A percentile compares a stretch with the other conserved stretches of the same genome.
Conservation (phyloP, 2,329 filamentous ascomycete genomes). For the Diaporthe eres region DNA sequence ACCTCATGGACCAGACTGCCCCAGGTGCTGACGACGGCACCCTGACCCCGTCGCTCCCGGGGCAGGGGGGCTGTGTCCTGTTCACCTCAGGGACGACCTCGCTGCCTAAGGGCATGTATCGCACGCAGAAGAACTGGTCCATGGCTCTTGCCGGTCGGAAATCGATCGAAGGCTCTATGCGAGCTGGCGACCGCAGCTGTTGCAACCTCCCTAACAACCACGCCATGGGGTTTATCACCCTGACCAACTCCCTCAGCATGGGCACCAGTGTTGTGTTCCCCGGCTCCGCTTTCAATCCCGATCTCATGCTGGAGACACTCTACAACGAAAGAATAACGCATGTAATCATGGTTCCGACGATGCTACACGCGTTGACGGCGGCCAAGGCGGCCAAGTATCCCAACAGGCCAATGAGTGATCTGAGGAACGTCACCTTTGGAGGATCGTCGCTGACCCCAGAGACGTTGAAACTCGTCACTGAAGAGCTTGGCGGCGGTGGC, state of each 20-base stretch:
- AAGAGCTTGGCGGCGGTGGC: slow-evolving; percentile 20
- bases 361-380: slow-evolving; percentile 19
- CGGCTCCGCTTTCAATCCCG: slow-evolving; percentile 13
- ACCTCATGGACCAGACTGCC: slow-evolving; percentile 9
- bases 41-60: slow-evolving; percentile 1
- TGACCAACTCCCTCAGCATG: background rate
- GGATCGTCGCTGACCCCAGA: background rate
- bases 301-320: slow-evolving; percentile 21
- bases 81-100: slow-evolving; percentile 36
- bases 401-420: slow-evolving; percentile 5
- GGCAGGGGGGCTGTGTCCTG: background rate
- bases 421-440: slow-evolving; percentile 27
- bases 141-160: background rate
- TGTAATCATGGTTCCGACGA: slow-evolving; percentile 28
- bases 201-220: slow-evolving; percentile 34
- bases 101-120: slow-evolving; percentile 34
- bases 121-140: background rate
- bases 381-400: slow-evolving; percentile 26
- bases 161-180: background rate
- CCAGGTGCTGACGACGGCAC: background rate
- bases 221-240: slow-evolving; percentile 25
- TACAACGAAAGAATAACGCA: slow-evolving; percentile 17
- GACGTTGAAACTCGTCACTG: background rate
- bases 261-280: slow-evolving; percentile 8
- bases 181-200: background rate